phyloP scores from a whole-genome alignment of 192 early-diverging fungal genomes.

The Chytriomyces confervae region DNA sequence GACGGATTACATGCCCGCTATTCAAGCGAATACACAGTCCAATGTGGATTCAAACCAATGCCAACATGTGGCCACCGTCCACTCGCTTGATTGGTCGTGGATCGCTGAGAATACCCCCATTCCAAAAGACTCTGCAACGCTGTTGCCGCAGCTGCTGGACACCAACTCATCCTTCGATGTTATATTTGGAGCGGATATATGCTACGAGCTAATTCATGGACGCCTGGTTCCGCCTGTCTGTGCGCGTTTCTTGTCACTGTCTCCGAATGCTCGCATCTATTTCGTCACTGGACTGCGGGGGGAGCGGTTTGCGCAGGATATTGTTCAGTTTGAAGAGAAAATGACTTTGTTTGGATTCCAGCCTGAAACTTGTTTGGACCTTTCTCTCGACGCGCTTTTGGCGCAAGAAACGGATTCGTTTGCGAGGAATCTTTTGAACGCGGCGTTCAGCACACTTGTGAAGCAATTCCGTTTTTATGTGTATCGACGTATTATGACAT shows the following conservation, averaged over 20 bases:
- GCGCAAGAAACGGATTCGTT: not conserved
- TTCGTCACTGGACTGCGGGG: conserved; percentile 15
- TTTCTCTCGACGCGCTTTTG: conserved; percentile 15
- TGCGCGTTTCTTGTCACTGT: conserved; percentile 12
- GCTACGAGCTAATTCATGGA: conserved; percentile 26
- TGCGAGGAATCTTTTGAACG: not conserved
- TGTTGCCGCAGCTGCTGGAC: not conserved
- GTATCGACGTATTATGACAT: not conserved
- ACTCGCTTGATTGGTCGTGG: conserved; percentile 29
- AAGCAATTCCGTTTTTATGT: not conserved
- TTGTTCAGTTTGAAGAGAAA: conserved; percentile 12
- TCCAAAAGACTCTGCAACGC: not conserved
- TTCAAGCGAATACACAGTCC: not conserved
- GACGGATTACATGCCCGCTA: conserved; percentile 24
- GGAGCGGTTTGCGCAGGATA: not conserved
- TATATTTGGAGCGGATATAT: conserved; percentile 27
- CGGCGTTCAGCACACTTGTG: not conserved
- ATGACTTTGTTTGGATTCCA: conserved; percentile 24
- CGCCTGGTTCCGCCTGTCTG: conserved; percentile 29
- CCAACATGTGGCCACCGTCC: not conserved
- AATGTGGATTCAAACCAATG: conserved; percentile 21
- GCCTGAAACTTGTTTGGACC: not conserved
- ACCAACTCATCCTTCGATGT: conserved; percentile 3
- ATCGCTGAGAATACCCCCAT: conserved; percentile 4
- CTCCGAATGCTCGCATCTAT: not conserved